Conservation (phyloP, 805 yeast species). For the Candida incommunis region DNA sequence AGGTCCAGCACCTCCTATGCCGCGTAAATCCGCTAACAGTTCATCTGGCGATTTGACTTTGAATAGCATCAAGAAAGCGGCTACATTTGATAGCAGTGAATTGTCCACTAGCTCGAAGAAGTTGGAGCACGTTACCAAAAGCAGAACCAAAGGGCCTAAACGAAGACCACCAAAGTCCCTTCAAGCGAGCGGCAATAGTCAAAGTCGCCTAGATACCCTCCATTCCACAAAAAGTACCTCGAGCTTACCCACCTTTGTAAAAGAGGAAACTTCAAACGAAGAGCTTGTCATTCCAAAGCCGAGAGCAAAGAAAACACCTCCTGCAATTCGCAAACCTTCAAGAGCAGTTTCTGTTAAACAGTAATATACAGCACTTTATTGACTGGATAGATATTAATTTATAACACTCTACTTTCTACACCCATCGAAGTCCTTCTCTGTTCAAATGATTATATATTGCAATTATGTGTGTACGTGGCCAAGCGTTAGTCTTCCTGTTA, state of each 20-base stretch:
- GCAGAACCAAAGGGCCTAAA: slow-evolving; percentile 25
- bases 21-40: neutral
- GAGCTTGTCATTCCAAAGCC: slow-evolving; percentile 4
- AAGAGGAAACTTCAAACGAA: neutral
- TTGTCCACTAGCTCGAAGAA: slow-evolving; percentile 5
- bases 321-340: slow-evolving; percentile 11
- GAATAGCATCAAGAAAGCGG: slow-evolving; percentile 7
- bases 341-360: slow-evolving; percentile 8
- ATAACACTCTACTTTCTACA: too few species aligned
- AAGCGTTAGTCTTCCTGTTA: too few species aligned
- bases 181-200: neutral
- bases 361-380: too few species aligned
- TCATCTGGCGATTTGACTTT: neutral
- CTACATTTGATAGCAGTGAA: slow-evolving; percentile 10
- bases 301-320: slow-evolving; percentile 5
- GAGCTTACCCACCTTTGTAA: neutral
- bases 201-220: too few species aligned
- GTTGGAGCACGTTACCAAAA: slow-evolving; percentile 20
- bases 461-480: too few species aligned
- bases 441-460: too few species aligned
- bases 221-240: neutral
- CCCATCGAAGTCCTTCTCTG: too few species aligned
- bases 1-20: slow-evolving; percentile 7
- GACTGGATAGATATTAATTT: too few species aligned
- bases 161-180: slow-evolving; percentile 22